Evolutionary conservation across 169 alveolate species (phyloP).

Genomic region (Perkinsus marinus): DNA sequence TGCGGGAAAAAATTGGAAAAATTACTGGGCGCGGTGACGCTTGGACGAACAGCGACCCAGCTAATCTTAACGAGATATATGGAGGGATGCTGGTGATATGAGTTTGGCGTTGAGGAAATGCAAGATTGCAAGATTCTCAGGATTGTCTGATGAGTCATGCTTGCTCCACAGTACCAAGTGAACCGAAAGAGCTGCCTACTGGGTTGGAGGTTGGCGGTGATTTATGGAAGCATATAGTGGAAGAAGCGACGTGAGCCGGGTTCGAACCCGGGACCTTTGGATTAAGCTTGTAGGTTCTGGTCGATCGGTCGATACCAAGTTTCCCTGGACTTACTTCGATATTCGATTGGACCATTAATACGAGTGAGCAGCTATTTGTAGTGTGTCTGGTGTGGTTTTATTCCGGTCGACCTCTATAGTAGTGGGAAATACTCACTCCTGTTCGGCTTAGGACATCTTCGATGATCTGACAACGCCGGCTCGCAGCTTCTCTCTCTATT

Average conservation of each 20-base stretch:
- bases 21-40: background rate
- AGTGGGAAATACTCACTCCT: background rate
- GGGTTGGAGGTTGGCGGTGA: background rate
- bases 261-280: background rate
- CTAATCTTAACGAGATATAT: background rate
- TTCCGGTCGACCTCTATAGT: background rate
- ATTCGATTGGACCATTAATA: background rate
- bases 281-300: background rate
- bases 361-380: background rate
- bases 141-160: background rate
- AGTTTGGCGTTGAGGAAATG: background rate
- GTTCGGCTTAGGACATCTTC: background rate
- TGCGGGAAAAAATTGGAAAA: background rate
- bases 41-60: background rate
- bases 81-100: background rate
- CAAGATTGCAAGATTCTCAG: background rate
- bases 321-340: background rate
- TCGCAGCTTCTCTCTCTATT: background rate
- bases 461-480: background rate
- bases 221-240: background rate
- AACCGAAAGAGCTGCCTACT: background rate
- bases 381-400: background rate
- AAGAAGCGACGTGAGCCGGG: background rate
- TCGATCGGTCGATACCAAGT: background rate
- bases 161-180: background rate